Evolutionary conservation across 305 asterid species (phyloP), one percentile per base, ranked within the genome.

Genomic region (Fraxinus paxiana): DNA sequence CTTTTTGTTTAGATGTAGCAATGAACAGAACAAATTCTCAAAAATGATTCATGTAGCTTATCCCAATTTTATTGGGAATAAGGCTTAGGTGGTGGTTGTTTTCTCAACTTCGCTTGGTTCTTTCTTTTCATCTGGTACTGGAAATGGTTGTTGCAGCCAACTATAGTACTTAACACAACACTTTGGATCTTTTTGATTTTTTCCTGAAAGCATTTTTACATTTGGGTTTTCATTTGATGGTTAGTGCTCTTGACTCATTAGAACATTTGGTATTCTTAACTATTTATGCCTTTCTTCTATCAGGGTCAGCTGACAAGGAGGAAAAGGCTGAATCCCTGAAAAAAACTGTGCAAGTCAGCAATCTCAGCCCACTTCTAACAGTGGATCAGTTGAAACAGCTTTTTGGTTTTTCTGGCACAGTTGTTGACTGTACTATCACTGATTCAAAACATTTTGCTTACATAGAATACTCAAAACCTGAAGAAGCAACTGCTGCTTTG

Each of bases 341-440:
- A 77, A 92, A 80, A 83, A 94, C 89, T 81, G 86, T 96, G 77
- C 99, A 96, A 94, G 97, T 92, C 83, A 96, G 99, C 90, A 96
- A 96, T 83, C 97, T 96, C 87, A 94, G 94, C 82, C 94, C 97
- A 6, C 95, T 92, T 74, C 90, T 92, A 78, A 92, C 97, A 10
- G 93, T 89, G 89, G 99, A 92, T 86, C 99, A 94, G 91, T 90
- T 96, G 88, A 96, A 91, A 87, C 97, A 96, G 87, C 93, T 96
- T 12, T 96, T 96, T 87, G 92, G 92, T 82, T 90, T 89, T 81
- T 89, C 89, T 85, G 99, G 98, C 69, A 85, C 95, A 48, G 90
- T 96, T 82, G 88, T 92, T 80, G 97, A 94, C n/a, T 94, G 97
- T 84, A 91, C 83, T 80, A 90, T 96, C 79, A 93, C 98, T n/a